Evolutionary conservation across 805 yeast genomes (phyloP).

Genomic region (Candida methanosorbosa): DNA sequence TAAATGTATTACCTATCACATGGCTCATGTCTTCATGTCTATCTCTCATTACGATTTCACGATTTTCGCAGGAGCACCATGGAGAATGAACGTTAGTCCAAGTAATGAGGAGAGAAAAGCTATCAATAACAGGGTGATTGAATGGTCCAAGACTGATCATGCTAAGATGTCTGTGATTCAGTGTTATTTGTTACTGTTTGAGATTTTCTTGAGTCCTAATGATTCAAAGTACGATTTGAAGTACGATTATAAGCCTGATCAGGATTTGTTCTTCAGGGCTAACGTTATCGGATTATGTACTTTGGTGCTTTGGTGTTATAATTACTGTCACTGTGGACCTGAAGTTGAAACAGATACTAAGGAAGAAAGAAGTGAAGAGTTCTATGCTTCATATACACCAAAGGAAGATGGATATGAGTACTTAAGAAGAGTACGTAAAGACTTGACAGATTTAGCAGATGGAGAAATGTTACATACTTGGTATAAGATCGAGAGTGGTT

Average conservation of each 20-base stretch:
- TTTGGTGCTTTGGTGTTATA: conserved; percentile 44
- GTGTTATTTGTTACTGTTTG: conserved; percentile 52
- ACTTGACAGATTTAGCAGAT: conserved; percentile 27
- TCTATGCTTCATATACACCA: conserved; percentile 12
- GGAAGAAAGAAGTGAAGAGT: conserved; percentile 3
- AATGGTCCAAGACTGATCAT: conserved; percentile 39
- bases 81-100: conserved; percentile 64
- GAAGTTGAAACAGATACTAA: conserved; percentile 19
- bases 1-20: conserved; percentile 60
- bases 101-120: conserved; percentile 39
- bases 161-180: conserved; percentile 51
- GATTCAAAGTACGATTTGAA: conserved; percentile 32
- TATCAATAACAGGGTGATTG: conserved; percentile 39
- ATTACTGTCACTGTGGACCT: conserved; percentile 37
- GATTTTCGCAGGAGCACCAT: conserved; percentile 74
- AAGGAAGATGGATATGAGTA: conserved; percentile 24
- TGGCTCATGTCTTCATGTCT: conserved; percentile 64
- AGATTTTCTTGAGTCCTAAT: conserved; percentile 50
- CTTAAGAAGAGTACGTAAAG: conserved; percentile 37
- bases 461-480: conserved; percentile 23
- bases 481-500: conserved; percentile 24
- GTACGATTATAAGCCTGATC: conserved; percentile 39
- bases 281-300: conserved; percentile 33
- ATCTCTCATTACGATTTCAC: conserved; percentile 73
- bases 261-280: conserved; percentile 39